Percentiles rank a stretch among this genome's conserved stretches.
phyloP scores from a whole-genome alignment of 768 basidiomycete genomes.

The Wakefieldia striispora region DNA sequence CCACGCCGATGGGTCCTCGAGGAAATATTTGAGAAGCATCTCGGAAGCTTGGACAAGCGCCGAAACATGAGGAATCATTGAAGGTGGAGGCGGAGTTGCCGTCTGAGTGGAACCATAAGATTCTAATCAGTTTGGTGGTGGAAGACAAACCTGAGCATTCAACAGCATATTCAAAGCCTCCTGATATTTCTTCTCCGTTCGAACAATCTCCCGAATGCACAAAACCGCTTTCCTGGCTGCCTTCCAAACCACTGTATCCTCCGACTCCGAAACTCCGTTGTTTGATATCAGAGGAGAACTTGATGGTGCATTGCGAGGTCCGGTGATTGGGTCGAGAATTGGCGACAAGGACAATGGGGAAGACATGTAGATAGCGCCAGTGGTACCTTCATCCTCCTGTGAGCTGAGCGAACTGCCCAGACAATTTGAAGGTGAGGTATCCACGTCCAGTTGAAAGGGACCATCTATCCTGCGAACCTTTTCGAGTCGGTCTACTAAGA shows the following conservation, averaged over 20 bases:
- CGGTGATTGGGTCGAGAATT: background rate
- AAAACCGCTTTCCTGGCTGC: slow-evolving; percentile 40
- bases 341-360: background rate
- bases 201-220: slow-evolving; percentile 47
- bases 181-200: slow-evolving; percentile 46
- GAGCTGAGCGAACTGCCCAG: background rate
- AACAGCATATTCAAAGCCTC: slow-evolving; percentile 37
- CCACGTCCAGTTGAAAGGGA: background rate
- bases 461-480: slow-evolving; percentile 33
- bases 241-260: slow-evolving; percentile 34
- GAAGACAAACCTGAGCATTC: slow-evolving; percentile 32
- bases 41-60: slow-evolving; percentile 52
- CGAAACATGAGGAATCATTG: slow-evolving; percentile 51
- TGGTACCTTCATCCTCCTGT: background rate
- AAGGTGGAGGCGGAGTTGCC: slow-evolving; percentile 44
- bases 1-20: slow-evolving; percentile 62
- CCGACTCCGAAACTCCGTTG: slow-evolving; percentile 9
- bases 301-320: background rate
- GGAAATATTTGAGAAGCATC: slow-evolving; percentile 47
- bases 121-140: background rate
- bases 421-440: background rate
- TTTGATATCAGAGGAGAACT: slow-evolving; percentile 3
- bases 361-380: background rate
- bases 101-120: slow-evolving; percentile 25
- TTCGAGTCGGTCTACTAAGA: slow-evolving; percentile 47